Conservation (phyloP, 169 alveolate genomes). For the Amoebophrya sp. region DNA sequence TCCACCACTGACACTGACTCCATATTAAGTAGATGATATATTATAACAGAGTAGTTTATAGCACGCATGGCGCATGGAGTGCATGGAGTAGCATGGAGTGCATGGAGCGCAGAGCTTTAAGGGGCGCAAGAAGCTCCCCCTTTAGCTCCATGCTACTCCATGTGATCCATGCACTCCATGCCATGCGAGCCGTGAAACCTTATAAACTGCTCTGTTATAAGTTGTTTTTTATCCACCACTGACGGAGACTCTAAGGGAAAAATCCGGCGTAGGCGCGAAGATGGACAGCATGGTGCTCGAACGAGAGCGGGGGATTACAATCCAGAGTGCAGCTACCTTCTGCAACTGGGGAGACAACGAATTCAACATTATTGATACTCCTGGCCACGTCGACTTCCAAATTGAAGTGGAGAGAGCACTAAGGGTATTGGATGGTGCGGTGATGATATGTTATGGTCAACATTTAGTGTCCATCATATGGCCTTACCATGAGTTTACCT, state of each 20-base stretch:
- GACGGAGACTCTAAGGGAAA: background rate
- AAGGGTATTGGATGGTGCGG: slow-evolving; percentile 93
- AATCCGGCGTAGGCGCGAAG: slow-evolving; percentile 67
- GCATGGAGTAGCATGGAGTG: too few species aligned
- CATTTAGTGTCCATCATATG: too few species aligned
- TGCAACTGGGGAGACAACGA: slow-evolving; percentile 70
- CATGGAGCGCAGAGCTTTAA: too few species aligned
- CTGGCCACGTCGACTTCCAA: slow-evolving; percentile 97
- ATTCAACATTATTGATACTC: slow-evolving; percentile 92
- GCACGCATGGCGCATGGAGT: too few species aligned
- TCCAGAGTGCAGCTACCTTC: slow-evolving; percentile 86
- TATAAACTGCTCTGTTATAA: too few species aligned
- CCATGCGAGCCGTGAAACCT: too few species aligned
- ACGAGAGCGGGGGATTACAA: slow-evolving; percentile 91
- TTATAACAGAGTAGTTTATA: background rate
- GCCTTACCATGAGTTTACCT: too few species aligned
- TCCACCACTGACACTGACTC: background rate
- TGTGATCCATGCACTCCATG: too few species aligned
- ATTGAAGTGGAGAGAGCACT: slow-evolving; percentile 89
- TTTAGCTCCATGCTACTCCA: too few species aligned
- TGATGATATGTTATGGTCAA: too few species aligned
- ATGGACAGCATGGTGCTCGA: slow-evolving; percentile 97
- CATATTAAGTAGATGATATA: background rate
- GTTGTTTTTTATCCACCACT: too few species aligned
- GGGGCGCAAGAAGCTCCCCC: too few species aligned